Evolutionary conservation across 768 basidiomycete genomes (phyloP), one percentile per base, ranked within the genome.

Genomic region (Naganishia kalamii): DNA sequence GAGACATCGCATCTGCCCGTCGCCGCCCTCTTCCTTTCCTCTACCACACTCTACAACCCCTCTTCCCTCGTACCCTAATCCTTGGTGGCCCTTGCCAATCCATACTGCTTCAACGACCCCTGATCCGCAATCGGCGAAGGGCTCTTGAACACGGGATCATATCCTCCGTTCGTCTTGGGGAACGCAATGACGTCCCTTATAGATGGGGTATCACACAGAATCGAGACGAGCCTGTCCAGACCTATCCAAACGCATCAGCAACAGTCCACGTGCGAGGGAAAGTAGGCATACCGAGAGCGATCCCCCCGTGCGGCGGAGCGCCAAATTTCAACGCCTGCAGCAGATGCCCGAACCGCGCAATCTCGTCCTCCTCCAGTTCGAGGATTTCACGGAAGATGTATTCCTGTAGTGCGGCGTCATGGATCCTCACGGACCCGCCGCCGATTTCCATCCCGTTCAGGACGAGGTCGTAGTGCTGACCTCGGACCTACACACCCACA

Each of bases 111-210:
- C 32, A 79, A 65, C 0, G 72, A 70, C 29, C 21, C 47, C 0
- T 69, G 74, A 29, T 63, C 69, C 3, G 71, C 66, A 21, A 68
- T 62, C 17, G 64, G 29, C n/a, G 89, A 85, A 43, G 93, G 93
- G 78, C 90, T 91, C 78, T 85, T 88, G 82, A 96, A 92, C 41
- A 94, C 84, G 46, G 86, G 84, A 79, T 97, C 93, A 25, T 85
- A 83, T 5, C 93, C 92, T 65, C 80, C 84, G 43, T 85, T 84
- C 8, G 88, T 88, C 81, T 97, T 97, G 10, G 93, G 93, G 81
- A 97, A 97, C 21, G 93, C 93, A 69, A 97, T 94, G 69, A 97
- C 93, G 72, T 96, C 92, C 67, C 91, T 84, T 70, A 97, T 97
- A 41, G 91, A 91, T 65, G 84, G 83, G 3, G 90, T 84, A 68